Evolutionary conservation across 352 stramenopile genomes (phyloP).

Genomic region (Pythium coloratum): DNA sequence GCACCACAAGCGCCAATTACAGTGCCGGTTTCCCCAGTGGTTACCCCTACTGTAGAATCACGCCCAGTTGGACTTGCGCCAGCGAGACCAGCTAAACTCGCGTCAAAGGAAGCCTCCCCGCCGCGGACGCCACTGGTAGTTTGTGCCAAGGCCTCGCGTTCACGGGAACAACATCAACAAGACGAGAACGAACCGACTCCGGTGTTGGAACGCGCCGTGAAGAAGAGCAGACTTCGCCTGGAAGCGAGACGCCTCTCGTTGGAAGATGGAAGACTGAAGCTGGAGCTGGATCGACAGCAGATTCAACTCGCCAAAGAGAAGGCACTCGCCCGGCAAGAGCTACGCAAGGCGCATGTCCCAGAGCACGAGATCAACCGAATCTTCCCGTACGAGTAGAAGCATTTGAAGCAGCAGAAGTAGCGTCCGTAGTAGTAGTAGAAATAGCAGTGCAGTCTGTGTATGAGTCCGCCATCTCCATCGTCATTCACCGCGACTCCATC

Average conservation of each 20-base stretch:
- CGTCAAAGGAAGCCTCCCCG: not conserved
- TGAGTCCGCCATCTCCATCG: not conserved
- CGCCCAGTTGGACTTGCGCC: not conserved
- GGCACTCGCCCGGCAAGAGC: slow-evolving; percentile 3
- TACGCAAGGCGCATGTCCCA: not conserved
- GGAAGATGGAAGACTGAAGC: not conserved
- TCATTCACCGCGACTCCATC: not conserved
- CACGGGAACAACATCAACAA: not conserved
- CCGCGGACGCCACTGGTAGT: not conserved
- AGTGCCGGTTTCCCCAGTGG: not conserved
- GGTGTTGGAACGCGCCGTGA: not conserved
- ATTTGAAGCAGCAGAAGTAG: not conserved
- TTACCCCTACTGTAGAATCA: not conserved
- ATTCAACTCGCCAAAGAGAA: slow-evolving; percentile 1
- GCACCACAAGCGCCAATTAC: not conserved
- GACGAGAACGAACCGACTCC: not conserved
- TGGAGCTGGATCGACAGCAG: not conserved
- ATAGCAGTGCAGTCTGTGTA: not conserved
- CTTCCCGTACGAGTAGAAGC: not conserved
- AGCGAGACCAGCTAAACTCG: not conserved
- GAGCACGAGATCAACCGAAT: slow-evolving; percentile 1
- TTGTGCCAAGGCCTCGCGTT: not conserved
- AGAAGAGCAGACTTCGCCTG: not conserved
- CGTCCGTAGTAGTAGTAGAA: not conserved
- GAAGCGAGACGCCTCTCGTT: not conserved